Base-by-base conservation (phyloP, 441 rosid species). In the Corymbia citriodora region DNA sequence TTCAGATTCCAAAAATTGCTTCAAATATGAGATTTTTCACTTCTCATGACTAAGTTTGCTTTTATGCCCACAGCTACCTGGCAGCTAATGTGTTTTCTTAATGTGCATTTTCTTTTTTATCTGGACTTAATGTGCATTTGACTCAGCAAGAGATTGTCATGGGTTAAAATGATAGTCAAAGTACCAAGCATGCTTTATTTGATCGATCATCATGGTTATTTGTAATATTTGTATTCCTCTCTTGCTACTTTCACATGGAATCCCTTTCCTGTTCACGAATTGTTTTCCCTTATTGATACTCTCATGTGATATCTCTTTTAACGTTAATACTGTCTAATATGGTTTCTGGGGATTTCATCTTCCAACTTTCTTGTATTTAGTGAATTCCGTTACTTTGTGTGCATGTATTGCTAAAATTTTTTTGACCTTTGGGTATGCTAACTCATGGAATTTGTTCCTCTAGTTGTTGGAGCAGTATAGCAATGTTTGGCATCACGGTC, bases 401-500 rank as follows among this genome's bases (percentile, higher is more conserved):
- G 89, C 45, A 89, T 40, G 59, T 89, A 48, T 19, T n/a, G 52
- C 27, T 10, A 13, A 29, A 25, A 2, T 59, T 65, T 17, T 27
- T 88, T 40, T 25, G 21, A 88, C 40, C 54, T 49, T 15, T 53
- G 45, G 33, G 23, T 50, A 68, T 40, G 14, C 68, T 90, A 74
- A 91, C 90, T 50, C 86, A 55, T 81, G 83, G 49, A 55, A 27
- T 19, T 88, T 89, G 90, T 40, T 25, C 29, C 88, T 70, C 74
- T 88, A 98, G 99, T 92, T 98, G 93, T 88, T 94, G 90, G 97
- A 96, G 91, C 97, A 95, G 91, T 98, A 92, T 92, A 91, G 96
- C 89, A 94, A 87, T 72, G 90, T 95, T 52, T 98, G 99, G 99
- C 99, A 98, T 94, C 99, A 98, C 92, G 91, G 95, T 92, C 94